These are phyloP conservation scores for Jackrogersella multiformis DNA, from an alignment of 495 filamentous ascomycete genomes.

Conservation along the genomic window DNA sequence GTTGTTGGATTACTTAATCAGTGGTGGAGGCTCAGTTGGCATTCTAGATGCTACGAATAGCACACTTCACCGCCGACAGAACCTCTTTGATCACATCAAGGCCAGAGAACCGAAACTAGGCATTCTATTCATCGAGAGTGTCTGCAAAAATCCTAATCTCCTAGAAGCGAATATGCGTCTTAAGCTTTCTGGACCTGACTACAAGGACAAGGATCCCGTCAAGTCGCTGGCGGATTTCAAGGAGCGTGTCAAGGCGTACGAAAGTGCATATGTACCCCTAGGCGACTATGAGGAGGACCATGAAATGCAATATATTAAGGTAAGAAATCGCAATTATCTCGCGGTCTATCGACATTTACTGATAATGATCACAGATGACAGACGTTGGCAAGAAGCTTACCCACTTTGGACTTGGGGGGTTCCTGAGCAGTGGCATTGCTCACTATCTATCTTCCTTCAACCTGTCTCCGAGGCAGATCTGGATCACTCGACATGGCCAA, in stretches of 20 bases:
- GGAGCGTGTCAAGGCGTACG: conserved; percentile 89
- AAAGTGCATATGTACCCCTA: conserved; percentile 89
- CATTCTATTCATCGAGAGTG: conserved; percentile 92
- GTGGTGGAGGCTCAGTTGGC: conserved; percentile 88
- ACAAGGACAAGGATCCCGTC: conserved; percentile 88
- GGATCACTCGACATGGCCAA: conserved; percentile 95
- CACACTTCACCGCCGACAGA: conserved; percentile 83
- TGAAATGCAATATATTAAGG: conserved; percentile 88
- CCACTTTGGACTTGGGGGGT: conserved; percentile 87
- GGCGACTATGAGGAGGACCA: conserved; percentile 90
- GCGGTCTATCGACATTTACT: neutral
- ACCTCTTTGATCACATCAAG: conserved; percentile 83
- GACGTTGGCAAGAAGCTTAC: conserved; percentile 96
- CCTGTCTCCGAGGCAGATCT: conserved; percentile 91
- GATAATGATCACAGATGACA: conserved; percentile 73
- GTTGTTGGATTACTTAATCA: conserved; percentile 84
- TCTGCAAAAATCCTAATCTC: conserved; percentile 83
- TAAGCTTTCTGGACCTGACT: conserved; percentile 97
- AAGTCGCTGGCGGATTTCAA: conserved; percentile 90
- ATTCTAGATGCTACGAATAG: conserved; percentile 98
- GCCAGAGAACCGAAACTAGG: conserved; percentile 85
- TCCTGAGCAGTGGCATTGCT: conserved; percentile 87
- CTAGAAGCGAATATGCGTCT: conserved; percentile 97
- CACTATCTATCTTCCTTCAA: conserved; percentile 98
- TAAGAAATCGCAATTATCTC: conserved; percentile 36